Conservation (phyloP, 2,329 filamentous ascomycete species). For the Mollisiaceae sp. region DNA sequence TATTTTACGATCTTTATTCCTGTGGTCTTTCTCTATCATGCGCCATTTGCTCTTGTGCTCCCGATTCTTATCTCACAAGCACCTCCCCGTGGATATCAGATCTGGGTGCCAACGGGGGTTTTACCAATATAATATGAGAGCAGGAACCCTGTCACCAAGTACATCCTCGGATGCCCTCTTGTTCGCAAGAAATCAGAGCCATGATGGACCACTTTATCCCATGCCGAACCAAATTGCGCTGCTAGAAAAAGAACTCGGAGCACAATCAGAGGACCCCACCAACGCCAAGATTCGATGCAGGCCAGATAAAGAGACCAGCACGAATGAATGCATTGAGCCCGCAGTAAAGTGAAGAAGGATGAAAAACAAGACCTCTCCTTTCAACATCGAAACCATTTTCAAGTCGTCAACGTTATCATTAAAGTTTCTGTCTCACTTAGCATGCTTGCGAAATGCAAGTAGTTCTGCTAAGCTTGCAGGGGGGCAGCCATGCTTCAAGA, state of each 20-base stretch:
- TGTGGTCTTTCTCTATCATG: slow-evolving; percentile 15
- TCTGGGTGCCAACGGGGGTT: not conserved
- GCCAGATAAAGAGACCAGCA: slow-evolving; percentile 28
- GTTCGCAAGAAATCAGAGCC: slow-evolving; percentile 10
- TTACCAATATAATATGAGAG: not conserved
- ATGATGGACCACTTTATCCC: slow-evolving; percentile 19
- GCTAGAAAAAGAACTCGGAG: slow-evolving; percentile 16
- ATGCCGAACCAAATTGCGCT: slow-evolving; percentile 15
- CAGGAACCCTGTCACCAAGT: slow-evolving; percentile 3
- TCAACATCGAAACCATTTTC: slow-evolving; percentile 20
- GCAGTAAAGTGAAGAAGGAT: slow-evolving; percentile 27
- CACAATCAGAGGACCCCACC: slow-evolving; percentile 25
- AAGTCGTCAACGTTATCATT: slow-evolving; percentile 24
- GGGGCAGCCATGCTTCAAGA: slow-evolving; percentile 89
- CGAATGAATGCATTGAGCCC: slow-evolving; percentile 32
- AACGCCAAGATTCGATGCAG: slow-evolving; percentile 37
- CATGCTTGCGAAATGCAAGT: slow-evolving; percentile 82
- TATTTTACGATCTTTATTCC: slow-evolving; percentile 14
- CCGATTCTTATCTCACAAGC: slow-evolving; percentile 19
- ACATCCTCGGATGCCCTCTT: slow-evolving; percentile 14
- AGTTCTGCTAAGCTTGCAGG: slow-evolving; percentile 83
- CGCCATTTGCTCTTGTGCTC: slow-evolving; percentile 17
- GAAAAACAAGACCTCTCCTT: slow-evolving; percentile 11
- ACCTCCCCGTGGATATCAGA: not conserved
- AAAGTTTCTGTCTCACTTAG: slow-evolving; percentile 53